A percentile compares a stretch with the other conserved stretches of the same genome.
Evolutionary conservation across 352 stramenopile species (phyloP).

Genomic region (Phytopythium kandeliae): DNA sequence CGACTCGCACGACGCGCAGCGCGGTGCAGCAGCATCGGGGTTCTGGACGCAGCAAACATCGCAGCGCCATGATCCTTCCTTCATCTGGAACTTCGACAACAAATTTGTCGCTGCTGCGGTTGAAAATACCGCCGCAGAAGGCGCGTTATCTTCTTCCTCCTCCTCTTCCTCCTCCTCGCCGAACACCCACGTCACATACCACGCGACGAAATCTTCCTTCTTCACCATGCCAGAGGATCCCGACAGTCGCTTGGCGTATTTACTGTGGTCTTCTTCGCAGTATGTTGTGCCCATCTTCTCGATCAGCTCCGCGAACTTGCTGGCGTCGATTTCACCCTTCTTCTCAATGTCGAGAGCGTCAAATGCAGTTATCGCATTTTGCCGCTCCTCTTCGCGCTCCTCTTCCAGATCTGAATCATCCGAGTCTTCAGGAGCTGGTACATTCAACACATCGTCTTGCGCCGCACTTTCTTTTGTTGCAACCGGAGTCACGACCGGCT

Average conservation of each 20-base stretch:
- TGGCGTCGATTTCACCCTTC: conserved; percentile 16
- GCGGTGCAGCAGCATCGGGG: conserved; percentile 6
- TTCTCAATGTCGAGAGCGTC: conserved; percentile 15
- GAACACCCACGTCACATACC: conserved; percentile 53
- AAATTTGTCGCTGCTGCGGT: conserved; percentile 4
- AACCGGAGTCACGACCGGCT: not conserved
- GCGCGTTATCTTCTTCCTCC: not conserved
- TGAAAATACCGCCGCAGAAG: not conserved
- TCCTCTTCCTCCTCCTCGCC: conserved; percentile 13
- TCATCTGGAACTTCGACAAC: conserved; percentile 14
- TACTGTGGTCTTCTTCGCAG: conserved; percentile 37
- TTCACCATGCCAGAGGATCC: conserved; percentile 16
- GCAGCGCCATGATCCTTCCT: conserved; percentile 27
- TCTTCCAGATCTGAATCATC: conserved; percentile 45
- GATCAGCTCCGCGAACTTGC: conserved; percentile 36
- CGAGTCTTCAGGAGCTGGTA: conserved; percentile 4
- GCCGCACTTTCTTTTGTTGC: not conserved
- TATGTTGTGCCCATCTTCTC: conserved; percentile 38
- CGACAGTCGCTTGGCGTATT: conserved; percentile 5
- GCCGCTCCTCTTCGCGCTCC: conserved; percentile 44
- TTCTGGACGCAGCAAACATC: conserved; percentile 23
- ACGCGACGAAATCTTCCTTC: conserved; percentile 32
- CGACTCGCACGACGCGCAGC: conserved; percentile 25
- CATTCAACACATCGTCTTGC: not conserved
- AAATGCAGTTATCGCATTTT: conserved; percentile 29